Evolutionary conservation across 257 asterid genomes (phyloP).

Genomic region (Datura wrightii): DNA sequence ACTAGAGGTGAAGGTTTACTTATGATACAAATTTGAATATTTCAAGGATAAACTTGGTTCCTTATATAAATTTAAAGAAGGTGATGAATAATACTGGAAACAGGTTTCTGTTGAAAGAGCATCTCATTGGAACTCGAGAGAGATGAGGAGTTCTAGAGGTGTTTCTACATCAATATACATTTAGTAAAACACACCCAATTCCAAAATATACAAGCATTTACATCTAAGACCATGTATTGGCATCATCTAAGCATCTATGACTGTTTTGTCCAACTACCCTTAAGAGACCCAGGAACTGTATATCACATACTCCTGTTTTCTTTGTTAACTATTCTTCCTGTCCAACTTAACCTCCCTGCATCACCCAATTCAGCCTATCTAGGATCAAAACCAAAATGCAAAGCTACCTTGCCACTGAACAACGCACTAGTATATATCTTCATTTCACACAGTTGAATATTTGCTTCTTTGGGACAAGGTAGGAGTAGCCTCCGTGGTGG

Average conservation of each 20-base stretch:
- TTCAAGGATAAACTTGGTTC: constrained; percentile 3
- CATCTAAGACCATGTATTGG: background rate
- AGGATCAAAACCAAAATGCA: constrained; percentile 10
- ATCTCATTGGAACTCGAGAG: background rate
- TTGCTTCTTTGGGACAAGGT: too few species aligned
- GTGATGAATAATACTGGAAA: background rate
- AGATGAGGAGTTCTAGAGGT: background rate
- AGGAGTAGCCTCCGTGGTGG: too few species aligned
- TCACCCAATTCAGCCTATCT: background rate
- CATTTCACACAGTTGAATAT: background rate
- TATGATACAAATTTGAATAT: background rate
- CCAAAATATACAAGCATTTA: background rate
- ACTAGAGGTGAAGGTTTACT: background rate
- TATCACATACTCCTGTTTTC: background rate
- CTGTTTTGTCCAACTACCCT: background rate
- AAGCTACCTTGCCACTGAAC: background rate
- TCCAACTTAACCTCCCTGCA: background rate
- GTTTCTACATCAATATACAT: constrained; percentile 20
- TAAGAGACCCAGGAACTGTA: background rate
- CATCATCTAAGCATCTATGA: background rate
- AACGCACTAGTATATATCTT: constrained; percentile 1
- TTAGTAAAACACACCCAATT: background rate
- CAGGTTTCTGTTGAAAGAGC: background rate
- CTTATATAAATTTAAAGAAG: background rate
- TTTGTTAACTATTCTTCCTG: background rate